A percentile compares a stretch with the other conserved stretches of the same genome.
phyloP scores from a whole-genome alignment of 305 asterid genomes.

The Withania somnifera region DNA sequence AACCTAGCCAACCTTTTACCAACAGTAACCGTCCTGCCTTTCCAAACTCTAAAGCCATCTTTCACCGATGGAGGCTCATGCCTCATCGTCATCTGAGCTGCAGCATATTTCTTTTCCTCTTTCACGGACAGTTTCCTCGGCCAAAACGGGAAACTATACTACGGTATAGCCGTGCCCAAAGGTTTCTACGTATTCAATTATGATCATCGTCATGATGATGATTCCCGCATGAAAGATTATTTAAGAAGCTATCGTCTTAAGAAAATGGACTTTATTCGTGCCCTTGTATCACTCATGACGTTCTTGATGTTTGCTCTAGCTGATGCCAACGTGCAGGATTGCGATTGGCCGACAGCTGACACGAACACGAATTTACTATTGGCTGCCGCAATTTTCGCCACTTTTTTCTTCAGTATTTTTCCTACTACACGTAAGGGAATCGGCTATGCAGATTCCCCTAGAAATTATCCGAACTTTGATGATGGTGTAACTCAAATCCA shows the following conservation, averaged over 20 bases:
- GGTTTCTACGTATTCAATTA: neutral
- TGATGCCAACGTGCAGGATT: neutral
- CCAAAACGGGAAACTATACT: neutral
- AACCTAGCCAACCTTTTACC: conserved; percentile 18
- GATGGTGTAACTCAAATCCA: neutral
- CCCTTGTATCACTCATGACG: neutral
- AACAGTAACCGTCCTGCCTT: conserved; percentile 12
- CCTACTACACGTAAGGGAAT: neutral
- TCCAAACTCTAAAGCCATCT: conserved; percentile 7
- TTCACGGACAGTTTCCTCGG: conserved; percentile 13
- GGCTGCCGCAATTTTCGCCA: neutral
- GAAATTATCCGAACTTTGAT: neutral
- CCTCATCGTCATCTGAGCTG: neutral
- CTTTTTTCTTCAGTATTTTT: neutral
- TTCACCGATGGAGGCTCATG: conserved; percentile 16
- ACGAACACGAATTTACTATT: neutral
- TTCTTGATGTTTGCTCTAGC: neutral
- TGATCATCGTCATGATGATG: neutral
- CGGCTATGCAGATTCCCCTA: neutral
- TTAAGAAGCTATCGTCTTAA: neutral
- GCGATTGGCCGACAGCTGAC: neutral
- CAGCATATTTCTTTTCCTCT: conserved; percentile 5
- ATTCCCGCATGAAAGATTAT: neutral
- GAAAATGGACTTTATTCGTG: neutral
- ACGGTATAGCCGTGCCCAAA: neutral